phyloP scores from a whole-genome alignment of 257 asterid species.

The Echium plantagineum region DNA sequence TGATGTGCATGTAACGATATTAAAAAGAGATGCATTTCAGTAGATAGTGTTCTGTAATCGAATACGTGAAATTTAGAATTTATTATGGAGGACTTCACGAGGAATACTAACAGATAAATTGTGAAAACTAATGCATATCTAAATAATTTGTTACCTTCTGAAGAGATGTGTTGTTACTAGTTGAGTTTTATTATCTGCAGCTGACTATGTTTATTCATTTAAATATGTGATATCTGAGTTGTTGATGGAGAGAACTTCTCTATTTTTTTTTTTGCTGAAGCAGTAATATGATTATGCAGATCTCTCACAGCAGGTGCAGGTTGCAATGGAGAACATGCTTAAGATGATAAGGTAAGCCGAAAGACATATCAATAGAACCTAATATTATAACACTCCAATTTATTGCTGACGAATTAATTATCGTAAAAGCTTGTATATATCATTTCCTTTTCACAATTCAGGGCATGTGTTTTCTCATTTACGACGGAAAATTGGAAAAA shows the following conservation, averaged over 20 bases:
- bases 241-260: background rate
- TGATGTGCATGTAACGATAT: no score
- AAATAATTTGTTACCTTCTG: no score
- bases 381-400: background rate
- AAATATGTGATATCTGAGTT: background rate
- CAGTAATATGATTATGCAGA: constrained; percentile 21
- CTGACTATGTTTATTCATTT: background rate
- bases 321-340: constrained; percentile 63
- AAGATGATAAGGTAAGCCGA: constrained; percentile 55
- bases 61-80: no score
- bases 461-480: background rate
- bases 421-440: background rate
- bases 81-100: no score
- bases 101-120: no score
- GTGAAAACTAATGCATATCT: no score
- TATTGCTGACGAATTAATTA: background rate
- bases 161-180: no score
- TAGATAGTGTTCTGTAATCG: no score
- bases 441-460: background rate
- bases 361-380: constrained; percentile 8
- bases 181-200: no score
- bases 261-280: background rate
- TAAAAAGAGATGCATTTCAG: no score
- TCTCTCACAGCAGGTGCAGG: constrained; percentile 69
- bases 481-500: background rate